phyloP scores from a whole-genome alignment of 108 stramenopile species.

The Skeletonema marinoi region DNA sequence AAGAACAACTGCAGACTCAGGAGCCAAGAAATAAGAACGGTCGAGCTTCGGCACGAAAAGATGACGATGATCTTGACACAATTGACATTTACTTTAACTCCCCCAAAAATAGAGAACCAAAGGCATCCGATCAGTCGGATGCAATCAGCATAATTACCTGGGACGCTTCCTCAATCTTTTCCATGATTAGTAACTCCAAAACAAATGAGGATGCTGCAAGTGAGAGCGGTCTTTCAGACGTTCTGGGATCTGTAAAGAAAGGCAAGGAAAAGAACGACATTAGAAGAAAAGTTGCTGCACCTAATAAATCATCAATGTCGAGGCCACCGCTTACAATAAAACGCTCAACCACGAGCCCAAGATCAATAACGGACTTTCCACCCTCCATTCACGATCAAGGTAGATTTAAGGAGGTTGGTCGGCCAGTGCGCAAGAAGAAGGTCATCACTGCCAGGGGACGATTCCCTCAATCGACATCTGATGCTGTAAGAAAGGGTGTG shows the following conservation, averaged over 20 bases:
- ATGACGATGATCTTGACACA: conserved; percentile 28
- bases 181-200: conserved; percentile 19
- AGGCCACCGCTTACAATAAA: background rate
- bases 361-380: background rate
- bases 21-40: background rate
- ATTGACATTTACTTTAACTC: conserved; percentile 33
- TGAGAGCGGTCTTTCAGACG: conserved; percentile 18
- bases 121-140: conserved; percentile 1
- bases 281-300: background rate
- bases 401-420: background rate
- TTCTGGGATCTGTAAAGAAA: conserved; percentile 15
- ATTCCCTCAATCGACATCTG: background rate
- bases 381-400: background rate
- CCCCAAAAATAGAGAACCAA: conserved; percentile 3
- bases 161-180: conserved; percentile 26
- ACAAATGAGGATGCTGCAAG: conserved; percentile 2
- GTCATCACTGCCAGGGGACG: background rate
- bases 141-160: conserved; percentile 28
- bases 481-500: background rate
- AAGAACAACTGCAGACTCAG: background rate
- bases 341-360: background rate
- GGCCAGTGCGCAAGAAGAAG: background rate
- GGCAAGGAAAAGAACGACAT: background rate
- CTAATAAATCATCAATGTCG: background rate
- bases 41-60: background rate